phyloP scores from a whole-genome alignment of 2,329 filamentous ascomycete genomes.

The Scytalidium lignicola region DNA sequence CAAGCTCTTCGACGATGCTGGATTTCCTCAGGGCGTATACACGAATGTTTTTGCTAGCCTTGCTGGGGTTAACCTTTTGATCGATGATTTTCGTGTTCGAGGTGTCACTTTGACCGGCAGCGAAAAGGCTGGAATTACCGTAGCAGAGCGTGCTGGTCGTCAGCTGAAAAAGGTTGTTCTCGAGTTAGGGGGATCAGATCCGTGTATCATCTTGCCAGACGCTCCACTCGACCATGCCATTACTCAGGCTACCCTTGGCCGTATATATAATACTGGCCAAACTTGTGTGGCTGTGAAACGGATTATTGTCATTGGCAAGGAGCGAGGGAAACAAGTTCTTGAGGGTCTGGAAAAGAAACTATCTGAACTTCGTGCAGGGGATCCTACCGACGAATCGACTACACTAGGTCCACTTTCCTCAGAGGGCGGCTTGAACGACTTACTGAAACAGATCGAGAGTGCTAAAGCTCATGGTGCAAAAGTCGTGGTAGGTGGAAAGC shows the following conservation, averaged over 20 bases:
- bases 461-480: too few species aligned
- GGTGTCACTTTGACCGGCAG: constrained; percentile 42
- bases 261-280: too few species aligned
- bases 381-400: neutral
- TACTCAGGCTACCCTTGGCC: too few species aligned
- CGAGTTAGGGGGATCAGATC: constrained; percentile 44
- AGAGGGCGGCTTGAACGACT: too few species aligned
- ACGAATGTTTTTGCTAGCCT: constrained; percentile 34
- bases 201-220: constrained; percentile 38
- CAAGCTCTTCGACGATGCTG: constrained; percentile 26
- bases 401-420: too few species aligned
- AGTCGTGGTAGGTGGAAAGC: too few species aligned
- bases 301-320: constrained; percentile 7
- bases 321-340: constrained; percentile 4
- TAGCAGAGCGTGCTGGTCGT: constrained; percentile 64
- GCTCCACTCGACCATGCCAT: constrained; percentile 27
- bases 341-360: neutral
- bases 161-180: constrained; percentile 40
- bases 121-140: constrained; percentile 8
- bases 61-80: constrained; percentile 29
- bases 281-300: neutral
- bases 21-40: constrained; percentile 35
- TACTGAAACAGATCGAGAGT: too few species aligned
- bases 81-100: constrained; percentile 30
- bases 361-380: neutral